Evolutionary conservation across 2,329 filamentous ascomycete genomes (phyloP).

Genomic region (Calonectria pseudoturangicola): DNA sequence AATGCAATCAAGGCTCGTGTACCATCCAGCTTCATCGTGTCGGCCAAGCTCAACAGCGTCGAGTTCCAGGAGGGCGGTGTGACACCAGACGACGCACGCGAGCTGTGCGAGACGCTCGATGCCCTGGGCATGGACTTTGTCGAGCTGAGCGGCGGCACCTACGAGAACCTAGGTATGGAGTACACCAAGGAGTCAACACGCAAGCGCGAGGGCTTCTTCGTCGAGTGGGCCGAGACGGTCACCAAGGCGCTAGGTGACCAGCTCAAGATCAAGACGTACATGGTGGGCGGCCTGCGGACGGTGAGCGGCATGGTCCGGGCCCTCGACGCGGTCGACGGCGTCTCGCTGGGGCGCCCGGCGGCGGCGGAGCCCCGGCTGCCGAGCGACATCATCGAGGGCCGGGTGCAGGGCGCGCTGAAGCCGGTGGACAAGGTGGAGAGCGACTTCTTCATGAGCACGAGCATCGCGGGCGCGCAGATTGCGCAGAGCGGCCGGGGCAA

Average conservation of each 20-base stretch:
- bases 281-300: conserved; percentile 75
- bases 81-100: conserved; percentile 68
- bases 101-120: conserved; percentile 68
- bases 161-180: conserved; percentile 69
- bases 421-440: conserved; percentile 42
- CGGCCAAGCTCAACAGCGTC: conserved; percentile 75
- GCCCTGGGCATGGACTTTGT: conserved; percentile 72
- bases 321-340: conserved; percentile 73
- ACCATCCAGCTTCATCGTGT: conserved; percentile 63
- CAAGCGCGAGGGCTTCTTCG: conserved; percentile 75
- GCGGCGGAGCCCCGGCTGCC: conserved; percentile 59
- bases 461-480: conserved; percentile 44
- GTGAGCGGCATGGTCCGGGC: conserved; percentile 75
- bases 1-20: conserved; percentile 58
- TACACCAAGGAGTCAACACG: conserved; percentile 72
- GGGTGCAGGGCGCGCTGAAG: conserved; percentile 45
- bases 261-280: conserved; percentile 71
- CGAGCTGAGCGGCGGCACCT: conserved; percentile 76
- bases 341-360: conserved; percentile 69
- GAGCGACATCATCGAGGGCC: conserved; percentile 53
- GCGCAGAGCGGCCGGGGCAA: conserved; percentile 45
- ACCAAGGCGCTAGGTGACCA: conserved; percentile 56
- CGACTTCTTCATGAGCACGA: conserved; percentile 37
- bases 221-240: conserved; percentile 75
- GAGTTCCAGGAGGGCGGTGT: conserved; percentile 74